Evolutionary conservation across 345 rosid species (phyloP).

Genomic region (Cochlearia excelsa): DNA sequence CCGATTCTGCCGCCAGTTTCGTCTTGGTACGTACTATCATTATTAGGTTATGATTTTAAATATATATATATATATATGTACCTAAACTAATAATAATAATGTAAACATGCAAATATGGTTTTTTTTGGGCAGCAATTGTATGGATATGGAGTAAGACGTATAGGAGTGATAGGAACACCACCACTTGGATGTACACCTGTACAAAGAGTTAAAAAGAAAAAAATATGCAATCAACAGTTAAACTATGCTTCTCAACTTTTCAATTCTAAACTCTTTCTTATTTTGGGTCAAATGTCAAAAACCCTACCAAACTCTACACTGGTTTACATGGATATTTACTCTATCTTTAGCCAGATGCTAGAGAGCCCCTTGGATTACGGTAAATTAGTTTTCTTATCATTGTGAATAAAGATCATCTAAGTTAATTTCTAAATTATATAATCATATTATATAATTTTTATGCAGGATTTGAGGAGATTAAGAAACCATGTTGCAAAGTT

Average conservation of each 20-base stretch:
- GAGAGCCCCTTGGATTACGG: slow-evolving; percentile 50
- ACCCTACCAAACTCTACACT: slow-evolving; percentile 37
- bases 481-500: slow-evolving; percentile 35
- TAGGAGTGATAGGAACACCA: slow-evolving; percentile 48
- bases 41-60: no score
- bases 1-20: no score
- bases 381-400: slow-evolving; percentile 16
- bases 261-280: slow-evolving; percentile 48
- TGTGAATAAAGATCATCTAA: not conserved
- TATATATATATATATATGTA: no score
- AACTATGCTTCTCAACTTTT: slow-evolving; percentile 54
- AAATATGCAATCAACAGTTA: slow-evolving; percentile 35
- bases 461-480: slow-evolving; percentile 30
- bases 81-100: no score
- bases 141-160: slow-evolving; percentile 55
- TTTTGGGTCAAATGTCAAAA: slow-evolving; percentile 32
- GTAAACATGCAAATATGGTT: no score
- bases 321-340: slow-evolving; percentile 46
- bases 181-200: slow-evolving; percentile 68
- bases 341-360: slow-evolving; percentile 40
- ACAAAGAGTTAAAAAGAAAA: slow-evolving; percentile 48
- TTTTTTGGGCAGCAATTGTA: slow-evolving; percentile 44
- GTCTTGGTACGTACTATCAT: no score
- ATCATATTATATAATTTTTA: no score
- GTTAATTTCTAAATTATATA: no score